These are phyloP conservation scores for Starmerella sirachaensis DNA, from an alignment of 805 yeast species.

Conservation along the genomic window DNA sequence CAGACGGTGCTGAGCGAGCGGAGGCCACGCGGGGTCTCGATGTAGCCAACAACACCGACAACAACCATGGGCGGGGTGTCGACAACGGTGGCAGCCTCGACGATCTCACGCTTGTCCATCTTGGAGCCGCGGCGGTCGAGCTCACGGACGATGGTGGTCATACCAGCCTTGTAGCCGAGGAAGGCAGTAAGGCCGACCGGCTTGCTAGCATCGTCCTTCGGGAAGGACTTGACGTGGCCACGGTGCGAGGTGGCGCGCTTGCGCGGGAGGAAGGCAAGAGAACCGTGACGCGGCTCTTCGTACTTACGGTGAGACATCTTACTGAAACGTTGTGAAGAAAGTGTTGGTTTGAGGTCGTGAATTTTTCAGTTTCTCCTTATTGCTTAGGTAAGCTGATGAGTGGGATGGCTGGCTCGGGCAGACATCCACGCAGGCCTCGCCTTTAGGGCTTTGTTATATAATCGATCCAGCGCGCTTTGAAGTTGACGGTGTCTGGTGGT, in stretches of 20 bases:
- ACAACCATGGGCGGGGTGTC: constrained; percentile 98
- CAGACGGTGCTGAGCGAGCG: constrained; percentile 99
- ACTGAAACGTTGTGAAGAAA: constrained; percentile 4
- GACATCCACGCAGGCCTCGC: no score
- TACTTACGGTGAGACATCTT: constrained; percentile 98
- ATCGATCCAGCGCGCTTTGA: no score
- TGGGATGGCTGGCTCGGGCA: no score
- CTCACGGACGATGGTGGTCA: constrained; percentile 99
- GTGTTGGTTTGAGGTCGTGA: neutral
- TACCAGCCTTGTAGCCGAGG: constrained; percentile 99
- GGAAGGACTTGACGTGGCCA: constrained; percentile 99
- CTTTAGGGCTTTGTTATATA: no score
- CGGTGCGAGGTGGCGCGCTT: constrained; percentile 98
- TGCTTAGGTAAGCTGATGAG: no score
- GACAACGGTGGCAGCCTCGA: constrained; percentile 98
- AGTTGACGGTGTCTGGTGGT: no score
- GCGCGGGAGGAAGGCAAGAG: constrained; percentile 98
- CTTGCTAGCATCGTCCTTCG: constrained; percentile 94
- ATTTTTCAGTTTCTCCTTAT: neutral
- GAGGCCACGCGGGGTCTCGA: constrained; percentile 99
- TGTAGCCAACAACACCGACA: constrained; percentile 99
- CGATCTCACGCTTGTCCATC: constrained; percentile 99
- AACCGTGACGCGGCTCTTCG: constrained; percentile 99
- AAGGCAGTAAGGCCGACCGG: constrained; percentile 98
- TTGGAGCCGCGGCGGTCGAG: constrained; percentile 99